These are phyloP conservation scores for Fraxinus quadrangulata DNA, from an alignment of 257 asterid species.

Conservation along the genomic window DNA sequence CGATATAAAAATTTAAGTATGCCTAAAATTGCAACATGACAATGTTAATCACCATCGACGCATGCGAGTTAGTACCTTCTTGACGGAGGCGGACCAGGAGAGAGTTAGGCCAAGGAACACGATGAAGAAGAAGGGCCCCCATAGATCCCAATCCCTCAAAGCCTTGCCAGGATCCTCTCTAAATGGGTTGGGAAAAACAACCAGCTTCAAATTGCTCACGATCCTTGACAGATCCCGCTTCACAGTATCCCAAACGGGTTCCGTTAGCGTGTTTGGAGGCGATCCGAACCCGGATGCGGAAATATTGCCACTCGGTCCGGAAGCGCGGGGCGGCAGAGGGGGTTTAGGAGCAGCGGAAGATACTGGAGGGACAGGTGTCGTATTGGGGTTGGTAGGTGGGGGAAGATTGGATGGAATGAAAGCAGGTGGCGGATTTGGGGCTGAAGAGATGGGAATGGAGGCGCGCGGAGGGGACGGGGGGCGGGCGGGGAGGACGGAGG, in stretches of 20 bases:
- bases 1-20: not conserved
- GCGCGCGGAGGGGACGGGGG: slow-evolving; percentile 61
- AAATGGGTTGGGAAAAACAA: slow-evolving; percentile 88
- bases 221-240: slow-evolving; percentile 94
- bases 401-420: slow-evolving; percentile 65
- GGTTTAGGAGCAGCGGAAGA: not conserved
- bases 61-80: slow-evolving; percentile 51
- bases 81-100: slow-evolving; percentile 98
- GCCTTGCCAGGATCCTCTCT: slow-evolving; percentile 99
- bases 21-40: not conserved
- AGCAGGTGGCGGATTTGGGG: slow-evolving; percentile 46
- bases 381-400: slow-evolving; percentile 42
- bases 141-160: slow-evolving; percentile 93
- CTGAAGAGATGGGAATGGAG: slow-evolving; percentile 63
- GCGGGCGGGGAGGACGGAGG: slow-evolving; percentile 80
- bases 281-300: slow-evolving; percentile 68
- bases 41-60: not conserved
- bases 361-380: slow-evolving; percentile 39
- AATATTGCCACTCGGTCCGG: slow-evolving; percentile 33
- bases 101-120: slow-evolving; percentile 92
- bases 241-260: slow-evolving; percentile 94
- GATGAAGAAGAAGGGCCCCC: slow-evolving; percentile 98
- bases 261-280: slow-evolving; percentile 76
- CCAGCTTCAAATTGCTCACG: slow-evolving; percentile 87
- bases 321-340: slow-evolving; percentile 32